Evolutionary conservation across 768 basidiomycete species (phyloP).

Genomic region (Macrolepiota albuminosa): DNA sequence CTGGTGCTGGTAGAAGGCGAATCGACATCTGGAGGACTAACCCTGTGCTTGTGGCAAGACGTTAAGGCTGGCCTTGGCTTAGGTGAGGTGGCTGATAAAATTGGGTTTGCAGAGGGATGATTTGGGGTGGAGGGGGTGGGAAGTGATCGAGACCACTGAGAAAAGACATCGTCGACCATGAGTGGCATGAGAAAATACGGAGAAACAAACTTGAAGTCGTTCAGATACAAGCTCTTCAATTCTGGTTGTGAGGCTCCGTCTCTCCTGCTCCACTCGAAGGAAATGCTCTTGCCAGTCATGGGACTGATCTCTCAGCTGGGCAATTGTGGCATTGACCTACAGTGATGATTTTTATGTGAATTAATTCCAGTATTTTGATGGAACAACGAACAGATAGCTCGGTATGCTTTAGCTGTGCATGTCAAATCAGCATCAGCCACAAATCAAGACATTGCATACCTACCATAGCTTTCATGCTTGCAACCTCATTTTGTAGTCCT

Average conservation of each 20-base stretch:
- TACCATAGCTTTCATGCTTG: conserved; percentile 40
- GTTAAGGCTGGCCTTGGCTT: conserved; percentile 9
- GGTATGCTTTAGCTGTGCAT: conserved; percentile 44
- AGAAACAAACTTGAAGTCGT: conserved; percentile 36
- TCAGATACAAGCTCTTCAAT: conserved; percentile 57
- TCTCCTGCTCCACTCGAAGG: conserved; percentile 29
- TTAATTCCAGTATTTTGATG: neutral
- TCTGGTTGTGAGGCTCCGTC: conserved; percentile 45
- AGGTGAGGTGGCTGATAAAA: conserved; percentile 23
- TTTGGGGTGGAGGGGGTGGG: conserved; percentile 30
- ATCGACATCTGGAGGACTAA: conserved; percentile 22
- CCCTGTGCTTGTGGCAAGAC: conserved; percentile 23
- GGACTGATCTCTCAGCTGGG: conserved; percentile 66
- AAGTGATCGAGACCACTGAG: neutral
- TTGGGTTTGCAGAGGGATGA: conserved; percentile 18
- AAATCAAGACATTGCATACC: conserved; percentile 19
- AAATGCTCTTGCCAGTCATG: conserved; percentile 80
- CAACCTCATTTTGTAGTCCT: conserved; percentile 41
- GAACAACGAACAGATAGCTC: conserved; percentile 45
- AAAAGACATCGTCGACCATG: conserved; percentile 1
- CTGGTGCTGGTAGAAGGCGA: conserved; percentile 17
- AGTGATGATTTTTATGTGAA: neutral
- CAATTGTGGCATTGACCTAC: conserved; percentile 56
- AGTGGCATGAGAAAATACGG: neutral
- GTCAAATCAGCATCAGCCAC: no score